Evolutionary conservation across 2,329 filamentous ascomycete species (phyloP).

Genomic region (Fusarium sororula): DNA sequence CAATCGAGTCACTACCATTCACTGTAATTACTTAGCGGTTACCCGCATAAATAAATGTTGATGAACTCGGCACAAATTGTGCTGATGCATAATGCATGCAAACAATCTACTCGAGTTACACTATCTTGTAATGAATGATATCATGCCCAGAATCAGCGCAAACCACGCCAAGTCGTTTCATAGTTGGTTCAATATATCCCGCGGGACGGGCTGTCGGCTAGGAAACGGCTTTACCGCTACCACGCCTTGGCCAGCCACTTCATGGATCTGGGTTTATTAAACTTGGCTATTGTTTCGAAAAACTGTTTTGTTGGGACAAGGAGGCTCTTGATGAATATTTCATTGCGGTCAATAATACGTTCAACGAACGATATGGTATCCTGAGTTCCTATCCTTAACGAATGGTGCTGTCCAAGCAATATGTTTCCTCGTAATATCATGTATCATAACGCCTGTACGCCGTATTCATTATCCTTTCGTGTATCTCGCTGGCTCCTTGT

Average conservation of each 20-base stretch:
- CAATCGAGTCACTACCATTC: neutral
- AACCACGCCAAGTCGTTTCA: neutral
- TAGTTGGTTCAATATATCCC: constrained; percentile 17
- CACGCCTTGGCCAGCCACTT: neutral
- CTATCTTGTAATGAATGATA: neutral
- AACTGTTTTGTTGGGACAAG: neutral
- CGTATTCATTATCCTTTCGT: neutral
- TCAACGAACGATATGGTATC: constrained; percentile 26
- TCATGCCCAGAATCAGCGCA: neutral
- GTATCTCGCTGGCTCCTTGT: neutral
- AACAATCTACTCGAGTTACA: neutral
- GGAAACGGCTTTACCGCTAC: constrained; percentile 28
- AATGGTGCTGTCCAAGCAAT: constrained; percentile 8
- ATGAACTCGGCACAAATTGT: neutral
- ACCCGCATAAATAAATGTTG: neutral
- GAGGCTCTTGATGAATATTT: neutral
- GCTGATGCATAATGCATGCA: neutral
- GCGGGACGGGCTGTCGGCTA: constrained; percentile 28
- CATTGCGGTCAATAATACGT: neutral
- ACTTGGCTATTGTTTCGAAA: neutral
- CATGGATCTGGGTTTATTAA: constrained; percentile 9
- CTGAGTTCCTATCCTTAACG: constrained; percentile 4
- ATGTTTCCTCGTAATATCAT: neutral
- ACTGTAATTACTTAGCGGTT: neutral
- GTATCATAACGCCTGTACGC: constrained; percentile 10